These are phyloP conservation scores for Aspergillus sp. DNA, from an alignment of 2,329 filamentous ascomycete species.

Conservation along the genomic window DNA sequence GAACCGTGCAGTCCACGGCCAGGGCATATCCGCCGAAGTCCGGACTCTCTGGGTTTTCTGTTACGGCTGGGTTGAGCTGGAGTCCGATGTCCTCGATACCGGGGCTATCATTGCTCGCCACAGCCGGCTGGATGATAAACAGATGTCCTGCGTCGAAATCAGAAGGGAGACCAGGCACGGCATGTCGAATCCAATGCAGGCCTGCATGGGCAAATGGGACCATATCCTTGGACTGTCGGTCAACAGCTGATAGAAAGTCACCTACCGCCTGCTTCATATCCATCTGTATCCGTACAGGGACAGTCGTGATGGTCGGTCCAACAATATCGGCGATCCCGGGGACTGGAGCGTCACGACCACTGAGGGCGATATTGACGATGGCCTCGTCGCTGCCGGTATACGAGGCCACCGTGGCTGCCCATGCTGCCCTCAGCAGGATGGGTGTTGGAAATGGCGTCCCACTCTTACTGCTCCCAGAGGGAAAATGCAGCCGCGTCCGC, in stretches of 20 bases:
- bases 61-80: neutral
- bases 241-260: neutral
- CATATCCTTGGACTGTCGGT: neutral
- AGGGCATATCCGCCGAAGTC: neutral
- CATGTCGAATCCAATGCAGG: neutral
- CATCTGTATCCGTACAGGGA: neutral
- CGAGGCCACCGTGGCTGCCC: neutral
- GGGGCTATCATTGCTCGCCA: neutral
- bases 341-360: neutral
- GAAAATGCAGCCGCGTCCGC: too few relatives aligned
- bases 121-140: neutral
- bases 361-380: neutral
- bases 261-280: neutral
- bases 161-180: neutral
- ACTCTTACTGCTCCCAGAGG: too few relatives aligned
- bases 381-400: neutral
- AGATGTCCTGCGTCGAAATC: neutral
- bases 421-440: neutral
- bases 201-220: neutral
- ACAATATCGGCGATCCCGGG: neutral
- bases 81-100: neutral
- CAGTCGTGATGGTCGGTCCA: neutral
- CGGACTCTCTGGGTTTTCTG: neutral
- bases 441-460: neutral
- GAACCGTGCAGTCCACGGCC: neutral